Base-by-base conservation (phyloP, 1,284 basidiomycete species). In the Puccinia polysora region DNA sequence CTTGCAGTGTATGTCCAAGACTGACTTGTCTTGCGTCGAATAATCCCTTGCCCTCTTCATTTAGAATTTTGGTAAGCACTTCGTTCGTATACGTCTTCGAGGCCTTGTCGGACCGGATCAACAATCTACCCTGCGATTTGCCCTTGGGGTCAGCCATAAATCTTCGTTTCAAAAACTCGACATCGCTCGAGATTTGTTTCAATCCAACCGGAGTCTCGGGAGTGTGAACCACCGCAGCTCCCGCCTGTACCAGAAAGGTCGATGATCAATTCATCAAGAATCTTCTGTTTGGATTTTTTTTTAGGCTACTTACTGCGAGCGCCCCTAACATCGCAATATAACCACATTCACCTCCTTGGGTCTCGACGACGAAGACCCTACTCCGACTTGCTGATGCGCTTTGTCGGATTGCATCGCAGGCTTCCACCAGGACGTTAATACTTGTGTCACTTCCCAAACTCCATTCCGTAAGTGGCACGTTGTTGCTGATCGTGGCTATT, bases 391-490 rank as follows among this genome's bases (percentile, higher is more conserved):
- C 95, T 63, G 89, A 90, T 4, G 96, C 95, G 77, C 90, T 93
- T 84, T 98, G 96, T 83, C 94, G 96, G 82, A 98, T 96, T 36
- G 93, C 88, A 81, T 99, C 96, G 79, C 94, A 97, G 2, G 96
- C 94, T 74, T 92, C 89, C 45, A 97, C 92, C n/a, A 99, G 84
- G 1, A 93, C 92, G 79, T 97, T 97, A 83, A 99, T 83, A 79
- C 89, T 91, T 38, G 95, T 98, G 79, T 98, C 95, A 74, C 88
- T 90, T 15, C 95, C 95, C 67, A 98, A 82, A 79, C 91, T 94
- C 81, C 91, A 93, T 80, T 98, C 94, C 73, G 93, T 97, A 82
- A 97, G 81, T 0, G 96, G 95, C 5, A 99, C 93, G 77, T 99
- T 99, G 83, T 98, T 98, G 75, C 90, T 93, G 78, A 99, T 88